phyloP scores from a whole-genome alignment of 2,329 filamentous ascomycete genomes.

The Cladorrhinum sp. region DNA sequence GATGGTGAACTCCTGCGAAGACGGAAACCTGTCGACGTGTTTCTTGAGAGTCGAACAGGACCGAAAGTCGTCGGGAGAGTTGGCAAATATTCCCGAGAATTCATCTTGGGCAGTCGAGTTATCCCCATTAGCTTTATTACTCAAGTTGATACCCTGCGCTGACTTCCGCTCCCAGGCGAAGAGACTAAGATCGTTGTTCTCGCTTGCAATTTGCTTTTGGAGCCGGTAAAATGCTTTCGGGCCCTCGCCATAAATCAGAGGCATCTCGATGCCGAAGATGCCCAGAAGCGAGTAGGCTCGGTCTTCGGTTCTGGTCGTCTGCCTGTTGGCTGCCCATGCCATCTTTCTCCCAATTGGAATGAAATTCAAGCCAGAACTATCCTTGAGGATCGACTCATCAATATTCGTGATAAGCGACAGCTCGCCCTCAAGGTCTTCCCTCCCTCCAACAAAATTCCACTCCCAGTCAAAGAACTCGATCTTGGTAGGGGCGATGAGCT shows the following conservation, averaged over 20 bases:
- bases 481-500: slow-evolving; percentile 2
- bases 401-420: slow-evolving; percentile 9
- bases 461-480: neutral
- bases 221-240: slow-evolving; percentile 11
- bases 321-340: slow-evolving; percentile 12
- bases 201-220: slow-evolving; percentile 13
- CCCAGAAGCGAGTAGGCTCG: slow-evolving; percentile 1
- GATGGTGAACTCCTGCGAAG: slow-evolving; percentile 2
- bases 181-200: slow-evolving; percentile 11
- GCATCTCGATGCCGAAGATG: slow-evolving; percentile 16
- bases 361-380: neutral
- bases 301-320: slow-evolving; percentile 14
- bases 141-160: neutral
- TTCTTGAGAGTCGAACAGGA: neutral
- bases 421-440: neutral
- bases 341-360: slow-evolving; percentile 4
- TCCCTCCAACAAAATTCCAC: slow-evolving; percentile 1
- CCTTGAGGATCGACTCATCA: neutral
- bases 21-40: neutral
- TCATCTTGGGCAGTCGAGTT: neutral
- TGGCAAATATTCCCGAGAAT: slow-evolving; percentile 3
- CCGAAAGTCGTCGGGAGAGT: neutral
- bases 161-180: slow-evolving; percentile 13
- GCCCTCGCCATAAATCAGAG: slow-evolving; percentile 16
- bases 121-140: neutral